Evolutionary conservation across 1,139 yeast genomes (phyloP).

Genomic region (Yamadazyma membranifaciens): DNA sequence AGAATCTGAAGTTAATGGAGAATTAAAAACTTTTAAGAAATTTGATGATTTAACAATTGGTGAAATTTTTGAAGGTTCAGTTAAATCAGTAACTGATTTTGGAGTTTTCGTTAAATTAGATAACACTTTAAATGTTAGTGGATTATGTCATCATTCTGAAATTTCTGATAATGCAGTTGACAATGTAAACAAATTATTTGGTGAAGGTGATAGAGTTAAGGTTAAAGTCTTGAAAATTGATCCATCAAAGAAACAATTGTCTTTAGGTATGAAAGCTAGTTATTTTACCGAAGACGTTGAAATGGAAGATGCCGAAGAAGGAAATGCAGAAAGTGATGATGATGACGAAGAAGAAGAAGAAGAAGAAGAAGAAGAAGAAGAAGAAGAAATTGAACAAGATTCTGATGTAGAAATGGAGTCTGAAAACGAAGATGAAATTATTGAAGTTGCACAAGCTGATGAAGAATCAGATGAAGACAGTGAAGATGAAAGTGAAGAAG

Average conservation of each 20-base stretch:
- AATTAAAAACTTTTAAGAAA: slow-evolving; percentile 51
- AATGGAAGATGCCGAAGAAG: slow-evolving; percentile 30
- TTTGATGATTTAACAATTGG: slow-evolving; percentile 70
- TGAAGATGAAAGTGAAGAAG: slow-evolving; percentile 7
- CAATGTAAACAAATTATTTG: slow-evolving; percentile 61
- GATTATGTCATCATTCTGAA: slow-evolving; percentile 84
- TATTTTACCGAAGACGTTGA: slow-evolving; percentile 56
- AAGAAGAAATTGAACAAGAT: slow-evolving; percentile 26
- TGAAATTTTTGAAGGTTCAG: slow-evolving; percentile 75
- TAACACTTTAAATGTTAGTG: slow-evolving; percentile 72
- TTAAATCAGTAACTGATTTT: slow-evolving; percentile 75
- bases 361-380: slow-evolving; percentile 23
- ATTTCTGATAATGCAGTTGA: slow-evolving; percentile 66
- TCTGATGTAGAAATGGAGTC: slow-evolving; percentile 22
- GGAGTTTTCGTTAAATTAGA: slow-evolving; percentile 88
- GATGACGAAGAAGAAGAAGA: slow-evolving; percentile 26
- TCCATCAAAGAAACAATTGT: slow-evolving; percentile 64
- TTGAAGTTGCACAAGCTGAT: slow-evolving; percentile 21
- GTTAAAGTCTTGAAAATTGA: slow-evolving; percentile 72
- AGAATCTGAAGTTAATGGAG: slow-evolving; percentile 77
- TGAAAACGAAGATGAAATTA: slow-evolving; percentile 22
- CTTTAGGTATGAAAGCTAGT: slow-evolving; percentile 93
- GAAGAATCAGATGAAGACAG: slow-evolving; percentile 22
- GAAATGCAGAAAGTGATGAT: too few relatives aligned
- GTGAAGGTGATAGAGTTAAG: slow-evolving; percentile 87